Base-by-base conservation (phyloP, 176 grass and related monocot species). In the Zoysia pacifica region DNA sequence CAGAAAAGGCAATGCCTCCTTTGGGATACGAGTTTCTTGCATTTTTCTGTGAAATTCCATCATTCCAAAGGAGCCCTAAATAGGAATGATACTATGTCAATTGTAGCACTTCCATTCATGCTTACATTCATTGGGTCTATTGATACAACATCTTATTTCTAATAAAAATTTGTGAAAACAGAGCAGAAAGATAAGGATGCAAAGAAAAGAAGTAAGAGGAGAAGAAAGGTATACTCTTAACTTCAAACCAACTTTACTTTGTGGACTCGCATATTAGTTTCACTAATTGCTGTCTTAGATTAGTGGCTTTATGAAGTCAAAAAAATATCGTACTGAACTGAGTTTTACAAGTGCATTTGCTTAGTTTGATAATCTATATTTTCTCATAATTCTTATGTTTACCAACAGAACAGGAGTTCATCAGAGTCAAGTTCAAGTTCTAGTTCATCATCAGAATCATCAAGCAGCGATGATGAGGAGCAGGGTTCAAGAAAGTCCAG, bases 171-270 rank as follows among this genome's bases (percentile, higher is more conserved):
- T 87, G 9, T 92, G 53, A 16, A 83, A 96, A 73, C 82, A 99
- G 97, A 96, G 20, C 93, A 82, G 72, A 99, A 96, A 73, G 90
- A 91, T 64, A 99, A 90, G 76, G 97, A 99, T 69, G 67, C 68
- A 67, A 99, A 93, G 84, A 96, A 88, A 85, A 81, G 78, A 46
- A 93, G 35, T 85, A 99, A 93, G 61, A 91, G 77, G 81, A 96
- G 84, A 82, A 99, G 88, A 93, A 97, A 97, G 90, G 93, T 97
- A 84, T 80, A 35, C 47, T 72, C 50, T 75, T 9, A 47, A 52
- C 64, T 79, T 69, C 41, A 15, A 40, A 36, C 4, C n/a, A 69
- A 10, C 49, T 50, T 52, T 62, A 15, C 48, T 79, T 62, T 55
- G 3, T 63, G 9, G 69, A 28, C 9, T 61, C 1, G 7, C 7